Conservation (phyloP, 768 basidiomycete genomes). For the Boletus reticulatus region DNA sequence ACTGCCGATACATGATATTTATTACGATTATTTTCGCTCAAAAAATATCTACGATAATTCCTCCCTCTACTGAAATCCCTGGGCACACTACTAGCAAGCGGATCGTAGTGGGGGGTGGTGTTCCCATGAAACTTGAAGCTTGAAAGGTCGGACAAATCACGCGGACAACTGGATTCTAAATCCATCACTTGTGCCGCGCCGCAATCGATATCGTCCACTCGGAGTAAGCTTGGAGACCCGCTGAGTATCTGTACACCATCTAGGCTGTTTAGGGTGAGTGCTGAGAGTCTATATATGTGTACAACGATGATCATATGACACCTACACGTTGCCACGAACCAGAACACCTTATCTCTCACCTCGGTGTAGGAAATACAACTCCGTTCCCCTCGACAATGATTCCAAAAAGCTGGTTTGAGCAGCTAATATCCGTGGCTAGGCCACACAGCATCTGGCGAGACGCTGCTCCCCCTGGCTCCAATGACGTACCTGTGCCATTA, state of each 20-base stretch:
- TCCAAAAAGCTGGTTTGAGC: slow-evolving; percentile 4
- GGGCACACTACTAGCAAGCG: too few species aligned
- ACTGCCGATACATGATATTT: slow-evolving; percentile 23
- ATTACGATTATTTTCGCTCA: background rate
- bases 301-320: background rate
- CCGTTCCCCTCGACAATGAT: slow-evolving; percentile 7
- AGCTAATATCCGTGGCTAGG: slow-evolving; percentile 8
- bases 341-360: background rate
- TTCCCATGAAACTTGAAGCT: too few species aligned
- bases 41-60: slow-evolving; percentile 3
- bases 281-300: too few species aligned
- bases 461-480: slow-evolving; percentile 10
- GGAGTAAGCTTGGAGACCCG: too few species aligned
- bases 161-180: too few species aligned
- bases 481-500: slow-evolving; percentile 19
- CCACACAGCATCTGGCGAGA: background rate
- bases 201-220: too few species aligned
- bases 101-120: too few species aligned
- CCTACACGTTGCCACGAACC: background rate
- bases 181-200: too few species aligned
- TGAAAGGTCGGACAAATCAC: too few species aligned
- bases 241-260: too few species aligned
- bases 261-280: too few species aligned
- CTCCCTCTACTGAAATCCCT: too few species aligned
- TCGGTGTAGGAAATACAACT: background rate